Conservation (phyloP, 2,329 filamentous ascomycete genomes). For the Fusarium veterinarium region DNA sequence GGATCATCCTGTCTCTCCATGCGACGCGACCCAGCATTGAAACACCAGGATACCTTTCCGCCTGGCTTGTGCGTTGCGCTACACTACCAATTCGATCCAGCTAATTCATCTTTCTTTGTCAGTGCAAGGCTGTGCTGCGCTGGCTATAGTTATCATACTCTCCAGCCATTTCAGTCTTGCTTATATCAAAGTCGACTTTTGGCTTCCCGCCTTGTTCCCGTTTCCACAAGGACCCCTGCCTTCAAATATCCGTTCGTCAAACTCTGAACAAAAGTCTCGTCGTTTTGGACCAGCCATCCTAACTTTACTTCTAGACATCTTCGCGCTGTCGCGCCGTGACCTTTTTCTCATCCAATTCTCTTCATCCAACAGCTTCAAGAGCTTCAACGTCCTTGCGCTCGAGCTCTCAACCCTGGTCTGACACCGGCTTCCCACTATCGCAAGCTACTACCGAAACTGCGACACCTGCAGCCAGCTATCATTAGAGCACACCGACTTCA, state of each 20-base stretch:
- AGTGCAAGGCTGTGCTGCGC: constrained; percentile 41
- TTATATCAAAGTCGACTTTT: constrained; percentile 10
- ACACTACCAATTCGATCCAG: constrained; percentile 20
- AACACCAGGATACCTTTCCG: constrained; percentile 43
- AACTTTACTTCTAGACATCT: constrained; percentile 29
- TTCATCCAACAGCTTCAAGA: constrained; percentile 2
- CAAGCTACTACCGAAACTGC: constrained; percentile 37
- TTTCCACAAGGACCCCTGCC: constrained; percentile 21
- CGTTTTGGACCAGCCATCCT: constrained; percentile 15
- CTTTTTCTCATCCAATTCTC: constrained; percentile 9
- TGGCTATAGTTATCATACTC: constrained; percentile 12
- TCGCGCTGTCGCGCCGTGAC: constrained; percentile 16
- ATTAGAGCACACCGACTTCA: constrained; percentile 40
- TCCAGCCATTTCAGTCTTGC: constrained; percentile 19
- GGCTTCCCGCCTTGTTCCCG: constrained; percentile 35
- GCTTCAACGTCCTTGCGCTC: constrained; percentile 17
- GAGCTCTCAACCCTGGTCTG: constrained; percentile 29
- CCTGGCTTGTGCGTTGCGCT: constrained; percentile 32
- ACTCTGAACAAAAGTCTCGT: constrained; percentile 16
- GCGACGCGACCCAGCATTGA: constrained; percentile 35
- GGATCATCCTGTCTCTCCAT: constrained; percentile 41
- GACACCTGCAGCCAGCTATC: constrained; percentile 37
- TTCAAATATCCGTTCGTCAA: constrained; percentile 22
- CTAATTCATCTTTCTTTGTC: constrained; percentile 22
- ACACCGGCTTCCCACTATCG: constrained; percentile 42